phyloP scores from a whole-genome alignment of 768 basidiomycete species.

The Serendipita vermifera region DNA sequence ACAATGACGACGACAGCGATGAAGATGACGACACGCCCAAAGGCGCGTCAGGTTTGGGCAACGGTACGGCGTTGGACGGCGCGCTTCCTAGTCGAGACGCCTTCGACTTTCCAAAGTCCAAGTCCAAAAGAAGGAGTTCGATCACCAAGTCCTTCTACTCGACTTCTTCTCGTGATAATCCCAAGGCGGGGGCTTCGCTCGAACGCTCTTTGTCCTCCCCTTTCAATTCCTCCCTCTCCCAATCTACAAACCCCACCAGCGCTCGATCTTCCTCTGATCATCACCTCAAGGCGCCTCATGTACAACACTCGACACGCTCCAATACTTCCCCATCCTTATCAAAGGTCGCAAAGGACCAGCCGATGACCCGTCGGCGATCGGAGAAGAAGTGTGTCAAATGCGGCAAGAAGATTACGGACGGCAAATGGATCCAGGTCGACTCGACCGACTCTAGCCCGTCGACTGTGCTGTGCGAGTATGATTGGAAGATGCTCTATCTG shows the following conservation, averaged over 20 bases:
- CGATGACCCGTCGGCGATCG: conserved; percentile 11
- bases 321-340: conserved; percentile 13
- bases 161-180: neutral
- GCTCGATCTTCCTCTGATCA: neutral
- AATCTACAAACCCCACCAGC: neutral
- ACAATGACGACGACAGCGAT: no score
- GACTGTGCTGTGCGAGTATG: conserved; percentile 69
- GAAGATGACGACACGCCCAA: neutral
- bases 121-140: neutral
- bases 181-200: conserved; percentile 1
- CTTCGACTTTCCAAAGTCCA: no score
- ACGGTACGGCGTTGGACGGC: neutral
- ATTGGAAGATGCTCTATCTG: conserved; percentile 95
- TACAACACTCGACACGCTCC: conserved; percentile 10
- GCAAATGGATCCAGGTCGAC: conserved; percentile 70
- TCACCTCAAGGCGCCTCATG: neutral
- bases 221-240: conserved; percentile 3
- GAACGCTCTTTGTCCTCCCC: conserved; percentile 4
- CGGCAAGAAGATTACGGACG: conserved; percentile 54
- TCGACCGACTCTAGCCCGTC: conserved; percentile 27
- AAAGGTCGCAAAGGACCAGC: neutral
- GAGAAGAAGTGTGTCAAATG: conserved; percentile 51
- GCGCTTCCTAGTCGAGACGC: no score
- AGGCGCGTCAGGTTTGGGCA: neutral
- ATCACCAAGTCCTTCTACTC: conserved; percentile 1